phyloP scores from a whole-genome alignment of 495 filamentous ascomycete genomes.

The Platismatia glauca region DNA sequence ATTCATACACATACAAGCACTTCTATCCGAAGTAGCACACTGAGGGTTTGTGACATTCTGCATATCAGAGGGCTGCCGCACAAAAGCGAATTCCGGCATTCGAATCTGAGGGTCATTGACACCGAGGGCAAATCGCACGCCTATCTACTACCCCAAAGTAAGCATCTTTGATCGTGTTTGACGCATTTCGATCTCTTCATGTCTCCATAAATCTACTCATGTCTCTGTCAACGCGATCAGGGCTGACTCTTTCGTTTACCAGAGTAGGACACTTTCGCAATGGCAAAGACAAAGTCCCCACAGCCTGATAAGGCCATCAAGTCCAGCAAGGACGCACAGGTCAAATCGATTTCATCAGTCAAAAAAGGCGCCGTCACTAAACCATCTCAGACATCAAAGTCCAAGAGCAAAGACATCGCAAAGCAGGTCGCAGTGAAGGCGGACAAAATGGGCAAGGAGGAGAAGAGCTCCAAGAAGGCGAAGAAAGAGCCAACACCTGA shows the following conservation, averaged over 20 bases:
- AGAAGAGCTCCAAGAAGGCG: slow-evolving; percentile 27
- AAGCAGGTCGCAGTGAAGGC: slow-evolving; percentile 37
- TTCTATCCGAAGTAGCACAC: slow-evolving; percentile 7
- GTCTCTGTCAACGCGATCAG: background rate
- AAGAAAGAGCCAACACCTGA: slow-evolving; percentile 42
- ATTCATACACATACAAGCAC: slow-evolving; percentile 10
- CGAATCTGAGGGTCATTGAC: slow-evolving; percentile 11
- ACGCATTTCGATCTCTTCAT: background rate
- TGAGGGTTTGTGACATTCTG: slow-evolving; percentile 15
- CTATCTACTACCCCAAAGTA: background rate
- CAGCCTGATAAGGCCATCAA: slow-evolving; percentile 35
- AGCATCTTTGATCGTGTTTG: background rate
- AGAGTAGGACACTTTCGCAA: slow-evolving; percentile 27
- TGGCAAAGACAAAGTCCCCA: slow-evolving; percentile 45
- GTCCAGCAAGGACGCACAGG: slow-evolving; percentile 35
- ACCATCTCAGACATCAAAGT: slow-evolving; percentile 37
- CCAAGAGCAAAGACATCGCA: slow-evolving; percentile 45
- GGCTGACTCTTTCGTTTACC: background rate
- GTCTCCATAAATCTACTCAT: background rate
- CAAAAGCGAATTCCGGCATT: slow-evolving; percentile 8
- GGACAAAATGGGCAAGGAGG: slow-evolving; percentile 32
- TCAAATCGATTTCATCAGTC: slow-evolving; percentile 44
- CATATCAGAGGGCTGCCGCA: slow-evolving; percentile 17
- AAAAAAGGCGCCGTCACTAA: slow-evolving; percentile 46
- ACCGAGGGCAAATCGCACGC: slow-evolving; percentile 16